Evolutionary conservation across 1,139 yeast genomes (phyloP).

Genomic region (Debaryomyces psychrophilus): DNA sequence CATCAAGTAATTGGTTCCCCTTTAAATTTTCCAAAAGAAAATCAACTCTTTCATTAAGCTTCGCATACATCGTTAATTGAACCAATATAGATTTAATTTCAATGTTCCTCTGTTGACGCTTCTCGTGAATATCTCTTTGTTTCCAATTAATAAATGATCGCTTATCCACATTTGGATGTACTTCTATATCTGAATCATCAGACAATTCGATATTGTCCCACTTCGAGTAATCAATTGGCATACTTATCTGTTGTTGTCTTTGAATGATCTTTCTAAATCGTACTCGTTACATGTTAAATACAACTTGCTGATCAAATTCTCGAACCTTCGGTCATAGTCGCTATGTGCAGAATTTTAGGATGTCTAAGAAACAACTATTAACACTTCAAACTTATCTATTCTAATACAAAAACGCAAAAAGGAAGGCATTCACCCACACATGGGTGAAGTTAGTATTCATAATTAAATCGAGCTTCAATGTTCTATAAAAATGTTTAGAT

Average conservation of each 20-base stretch:
- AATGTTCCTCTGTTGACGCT: constrained; percentile 75
- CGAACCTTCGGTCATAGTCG: constrained; percentile 3
- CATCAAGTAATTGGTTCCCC: constrained; percentile 46
- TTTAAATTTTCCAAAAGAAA: constrained; percentile 48
- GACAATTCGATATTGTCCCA: constrained; percentile 97
- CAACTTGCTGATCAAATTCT: constrained; percentile 5
- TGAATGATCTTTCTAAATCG: background rate
- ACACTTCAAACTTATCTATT: background rate
- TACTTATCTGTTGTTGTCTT: constrained; percentile 21
- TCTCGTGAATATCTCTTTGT: constrained; percentile 95
- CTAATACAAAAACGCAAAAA: background rate
- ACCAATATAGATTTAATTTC: constrained; percentile 76
- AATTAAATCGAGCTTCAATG: background rate
- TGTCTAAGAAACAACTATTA: background rate
- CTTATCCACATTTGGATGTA: constrained; percentile 97
- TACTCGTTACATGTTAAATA: background rate
- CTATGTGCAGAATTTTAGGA: constrained; percentile 5
- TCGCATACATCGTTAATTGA: constrained; percentile 75
- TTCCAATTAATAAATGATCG: constrained; percentile 92
- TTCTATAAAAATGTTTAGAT: too few relatives aligned
- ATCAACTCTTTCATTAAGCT: constrained; percentile 74
- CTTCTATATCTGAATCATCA: constrained; percentile 95
- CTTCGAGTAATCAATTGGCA: constrained; percentile 91
- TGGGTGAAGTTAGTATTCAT: too few relatives aligned
- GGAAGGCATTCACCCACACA: too few relatives aligned